phyloP scores from a whole-genome alignment of 2,329 filamentous ascomycete genomes.

The Colletotrichum godetiae region DNA sequence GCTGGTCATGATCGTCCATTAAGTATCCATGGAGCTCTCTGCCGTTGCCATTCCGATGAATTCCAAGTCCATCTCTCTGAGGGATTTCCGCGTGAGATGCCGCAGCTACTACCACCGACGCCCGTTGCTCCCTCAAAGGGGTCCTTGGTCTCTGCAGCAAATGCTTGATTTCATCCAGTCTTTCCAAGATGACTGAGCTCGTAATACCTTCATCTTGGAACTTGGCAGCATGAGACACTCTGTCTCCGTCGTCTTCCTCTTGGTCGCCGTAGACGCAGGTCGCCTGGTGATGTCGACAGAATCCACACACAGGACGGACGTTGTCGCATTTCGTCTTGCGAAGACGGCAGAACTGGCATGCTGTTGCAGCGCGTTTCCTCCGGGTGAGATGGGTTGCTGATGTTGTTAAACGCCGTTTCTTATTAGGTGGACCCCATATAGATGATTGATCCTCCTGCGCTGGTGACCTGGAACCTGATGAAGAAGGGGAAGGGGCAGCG shows the following conservation, averaged over 20 bases:
- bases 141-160: neutral
- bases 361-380: slow-evolving; percentile 23
- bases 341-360: slow-evolving; percentile 28
- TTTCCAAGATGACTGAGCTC: neutral
- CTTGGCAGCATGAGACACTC: neutral
- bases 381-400: neutral
- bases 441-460: neutral
- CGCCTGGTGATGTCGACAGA: slow-evolving; percentile 15
- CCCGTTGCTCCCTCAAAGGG: neutral
- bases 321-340: slow-evolving; percentile 36
- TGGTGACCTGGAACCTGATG: too few relatives aligned
- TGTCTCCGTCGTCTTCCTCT: neutral
- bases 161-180: slow-evolving; percentile 20
- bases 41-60: neutral
- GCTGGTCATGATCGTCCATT: too few relatives aligned
- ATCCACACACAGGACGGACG: slow-evolving; percentile 27
- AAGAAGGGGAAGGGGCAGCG: too few relatives aligned
- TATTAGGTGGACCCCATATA: too few relatives aligned
- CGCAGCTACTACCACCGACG: too few relatives aligned
- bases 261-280: slow-evolving; percentile 25
- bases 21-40: too few relatives aligned
- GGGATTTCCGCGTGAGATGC: neutral
- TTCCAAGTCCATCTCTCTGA: neutral
- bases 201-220: neutral
- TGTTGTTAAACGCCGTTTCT: too few relatives aligned